Base-by-base conservation (phyloP, 306 rosid species). In the Arachis stenosperma region DNA sequence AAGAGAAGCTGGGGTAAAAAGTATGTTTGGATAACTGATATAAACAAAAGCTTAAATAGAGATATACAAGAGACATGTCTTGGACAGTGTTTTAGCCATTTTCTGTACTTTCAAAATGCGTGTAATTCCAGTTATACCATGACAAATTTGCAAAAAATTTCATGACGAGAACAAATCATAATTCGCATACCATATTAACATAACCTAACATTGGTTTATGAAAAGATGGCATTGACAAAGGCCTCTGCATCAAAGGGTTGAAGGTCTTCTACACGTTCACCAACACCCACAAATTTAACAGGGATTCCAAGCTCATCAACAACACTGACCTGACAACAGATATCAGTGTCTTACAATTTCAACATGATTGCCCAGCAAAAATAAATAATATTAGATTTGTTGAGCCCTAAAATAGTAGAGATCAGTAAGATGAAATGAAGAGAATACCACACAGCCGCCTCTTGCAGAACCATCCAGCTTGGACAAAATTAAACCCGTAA, bases 391-490 rank as follows among this genome's bases (percentile, higher is more conserved):
- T 46, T 47, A 61, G 56, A n/a, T 2, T 46, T 51, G 22, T 57
- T 55, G 22, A 66, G 50, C 17, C 8, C 40, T 36, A 22, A 68
- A 74, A 56, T 5, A 53, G 14, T 4, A 55, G 53, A 29, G 54
- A 78, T 12, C n/a, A 43, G 10, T 51, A 52, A 77, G 58, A 54
- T 50, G 27, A 76, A 58, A 54, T 60, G 58, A 47, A 78, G 79
- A 71, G 64, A 84, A 57, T 87, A 90, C 98, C 97, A 93, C 97
- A 59, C 98, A 93, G 81, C 98, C 98, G 71, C 98, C 98, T 88
- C 97, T 85, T 10, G 98, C 98, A 63, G 98, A 85, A 78, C 98
- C 98, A 79, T 93, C 98, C 67, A 91, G 88, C 78, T 91, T 93
- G 70, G 97, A 89, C 88, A 93, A 81, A 75, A 93, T 79, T 65